Percentiles rank a stretch among this genome's conserved stretches.
phyloP scores from a whole-genome alignment of 192 early-diverging fungal genomes.

The Gigaspora rosea region DNA sequence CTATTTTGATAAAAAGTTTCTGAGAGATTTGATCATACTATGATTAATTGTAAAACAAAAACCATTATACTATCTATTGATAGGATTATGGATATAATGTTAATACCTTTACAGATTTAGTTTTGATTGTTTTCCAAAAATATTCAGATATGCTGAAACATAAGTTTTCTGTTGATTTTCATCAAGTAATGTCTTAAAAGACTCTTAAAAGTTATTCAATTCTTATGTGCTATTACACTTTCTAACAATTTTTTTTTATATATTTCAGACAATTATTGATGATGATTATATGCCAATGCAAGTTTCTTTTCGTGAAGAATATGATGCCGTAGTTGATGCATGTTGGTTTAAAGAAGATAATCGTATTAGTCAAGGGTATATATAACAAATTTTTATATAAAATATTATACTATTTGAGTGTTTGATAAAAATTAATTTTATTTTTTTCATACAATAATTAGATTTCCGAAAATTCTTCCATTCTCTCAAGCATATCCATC shows the following conservation, averaged over 20 bases:
- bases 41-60: not conserved
- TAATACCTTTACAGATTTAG: conserved; percentile 64
- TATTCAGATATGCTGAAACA: conserved; percentile 77
- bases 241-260: not conserved
- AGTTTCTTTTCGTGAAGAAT: conserved; percentile 64
- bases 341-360: conserved; percentile 64
- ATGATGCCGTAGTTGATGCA: conserved; percentile 60
- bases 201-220: not conserved
- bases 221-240: not conserved
- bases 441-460: conserved; percentile 30
- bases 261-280: conserved; percentile 68
- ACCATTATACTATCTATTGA: not conserved
- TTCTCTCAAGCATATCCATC: conserved; percentile 82
- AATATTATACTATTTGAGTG: too few relatives aligned
- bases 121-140: conserved; percentile 75
- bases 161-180: conserved; percentile 65
- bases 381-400: too few relatives aligned
- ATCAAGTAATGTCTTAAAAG: conserved; percentile 52
- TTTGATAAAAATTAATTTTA: not conserved
- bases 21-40: not conserved
- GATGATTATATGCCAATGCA: conserved; percentile 83
- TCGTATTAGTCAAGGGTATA: conserved; percentile 31
- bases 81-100: conserved; percentile 79
- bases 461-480: conserved; percentile 73
- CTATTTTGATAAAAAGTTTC: conserved; percentile 17